phyloP scores from a whole-genome alignment of 1,139 yeast genomes.

The Meyerozyma athensensis region DNA sequence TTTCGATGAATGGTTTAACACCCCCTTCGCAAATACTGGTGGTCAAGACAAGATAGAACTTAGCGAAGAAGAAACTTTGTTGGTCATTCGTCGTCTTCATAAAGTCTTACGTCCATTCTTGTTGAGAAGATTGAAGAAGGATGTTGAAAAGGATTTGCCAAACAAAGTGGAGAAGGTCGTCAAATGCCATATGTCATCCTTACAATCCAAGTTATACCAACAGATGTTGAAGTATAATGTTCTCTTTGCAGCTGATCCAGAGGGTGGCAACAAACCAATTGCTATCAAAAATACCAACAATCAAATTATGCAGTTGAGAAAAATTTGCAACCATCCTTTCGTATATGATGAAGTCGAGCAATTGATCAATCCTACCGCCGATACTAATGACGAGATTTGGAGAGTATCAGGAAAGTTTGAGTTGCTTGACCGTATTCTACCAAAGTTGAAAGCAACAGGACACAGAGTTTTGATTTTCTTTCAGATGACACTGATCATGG shows the following conservation, averaged over 20 bases:
- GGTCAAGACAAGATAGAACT: constrained; percentile 74
- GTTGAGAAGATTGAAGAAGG: constrained; percentile 90
- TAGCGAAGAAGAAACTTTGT: constrained; percentile 88
- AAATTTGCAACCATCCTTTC: constrained; percentile 96
- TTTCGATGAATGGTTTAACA: constrained; percentile 86
- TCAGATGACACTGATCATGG: constrained; percentile 89
- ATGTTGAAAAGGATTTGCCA: constrained; percentile 94
- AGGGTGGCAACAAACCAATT: constrained; percentile 33
- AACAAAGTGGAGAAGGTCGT: constrained; percentile 92
- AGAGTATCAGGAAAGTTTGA: constrained; percentile 77
- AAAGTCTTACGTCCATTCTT: constrained; percentile 94
- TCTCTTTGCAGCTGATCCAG: constrained; percentile 54
- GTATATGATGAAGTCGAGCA: constrained; percentile 94
- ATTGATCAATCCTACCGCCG: constrained; percentile 69
- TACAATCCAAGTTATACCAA: constrained; percentile 75
- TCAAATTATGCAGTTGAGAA: constrained; percentile 92
- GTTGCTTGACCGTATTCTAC: constrained; percentile 65
- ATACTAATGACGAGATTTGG: constrained; percentile 71
- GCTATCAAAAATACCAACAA: constrained; percentile 84
- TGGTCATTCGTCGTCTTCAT: constrained; percentile 92
- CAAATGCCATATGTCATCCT: constrained; percentile 88
- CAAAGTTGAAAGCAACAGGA: constrained; percentile 69
- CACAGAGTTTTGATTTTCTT: constrained; percentile 78
- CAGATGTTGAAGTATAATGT: constrained; percentile 73
- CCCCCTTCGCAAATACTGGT: constrained; percentile 81